These are phyloP conservation scores for Rosa rugosa DNA, from an alignment of 306 rosid genomes.

Conservation along the genomic window DNA sequence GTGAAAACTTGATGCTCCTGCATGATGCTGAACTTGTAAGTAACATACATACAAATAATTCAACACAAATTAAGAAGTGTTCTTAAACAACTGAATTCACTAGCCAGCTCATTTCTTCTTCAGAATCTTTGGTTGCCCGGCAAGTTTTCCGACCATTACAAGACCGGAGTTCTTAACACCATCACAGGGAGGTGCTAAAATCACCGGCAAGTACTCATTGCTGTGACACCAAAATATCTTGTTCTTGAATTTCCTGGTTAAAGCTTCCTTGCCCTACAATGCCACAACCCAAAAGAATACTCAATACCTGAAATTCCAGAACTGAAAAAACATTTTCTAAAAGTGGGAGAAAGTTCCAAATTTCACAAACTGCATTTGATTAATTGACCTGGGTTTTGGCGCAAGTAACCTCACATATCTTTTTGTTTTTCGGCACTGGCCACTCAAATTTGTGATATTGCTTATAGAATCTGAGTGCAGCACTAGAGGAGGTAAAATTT, in stretches of 20 bases:
- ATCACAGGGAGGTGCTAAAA: not conserved
- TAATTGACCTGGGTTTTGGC: constrained; percentile 5
- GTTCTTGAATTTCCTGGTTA: not conserved
- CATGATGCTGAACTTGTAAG: not conserved
- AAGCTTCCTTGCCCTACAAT: constrained; percentile 1
- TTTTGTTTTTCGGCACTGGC: not conserved
- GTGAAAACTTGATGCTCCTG: not conserved
- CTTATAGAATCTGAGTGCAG: not conserved
- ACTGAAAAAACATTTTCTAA: not conserved
- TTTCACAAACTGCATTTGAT: not conserved
- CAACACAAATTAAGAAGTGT: not conserved
- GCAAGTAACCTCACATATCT: not conserved
- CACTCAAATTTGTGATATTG: not conserved
- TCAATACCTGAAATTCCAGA: not conserved
- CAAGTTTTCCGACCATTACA: not conserved
- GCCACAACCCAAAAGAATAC: not conserved
- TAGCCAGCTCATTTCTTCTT: not conserved
- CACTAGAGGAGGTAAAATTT: not conserved
- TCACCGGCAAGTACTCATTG: not conserved
- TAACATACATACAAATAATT: not conserved
- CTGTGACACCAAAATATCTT: not conserved
- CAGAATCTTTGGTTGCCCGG: not conserved
- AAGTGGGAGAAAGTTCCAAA: not conserved
- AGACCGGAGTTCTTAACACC: not conserved
- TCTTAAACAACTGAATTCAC: not conserved